Evolutionary conservation across 1,284 basidiomycete species (phyloP).

Genomic region (Hymenochaete sp.): DNA sequence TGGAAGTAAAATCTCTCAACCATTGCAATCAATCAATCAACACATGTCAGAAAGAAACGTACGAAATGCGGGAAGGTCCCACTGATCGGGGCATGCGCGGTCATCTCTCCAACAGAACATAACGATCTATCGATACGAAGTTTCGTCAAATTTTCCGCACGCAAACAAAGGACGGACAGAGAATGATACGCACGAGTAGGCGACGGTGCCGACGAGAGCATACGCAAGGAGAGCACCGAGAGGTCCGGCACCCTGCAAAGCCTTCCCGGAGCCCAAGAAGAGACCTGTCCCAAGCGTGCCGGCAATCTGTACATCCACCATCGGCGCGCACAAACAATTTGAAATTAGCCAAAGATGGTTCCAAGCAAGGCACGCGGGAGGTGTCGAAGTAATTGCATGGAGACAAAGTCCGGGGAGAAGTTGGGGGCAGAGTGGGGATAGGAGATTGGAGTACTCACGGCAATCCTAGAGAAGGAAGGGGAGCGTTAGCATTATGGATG

Average conservation of each 20-base stretch:
- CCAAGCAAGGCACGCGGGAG: background rate
- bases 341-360: slow-evolving; percentile 1
- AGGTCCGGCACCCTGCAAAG: slow-evolving; percentile 47
- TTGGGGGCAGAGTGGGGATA: no score
- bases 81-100: slow-evolving; percentile 60
- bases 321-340: background rate
- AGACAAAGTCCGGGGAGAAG: background rate
- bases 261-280: slow-evolving; percentile 71
- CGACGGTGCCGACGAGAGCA: slow-evolving; percentile 49
- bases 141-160: background rate
- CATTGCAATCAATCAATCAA: no score
- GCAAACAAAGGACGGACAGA: background rate
- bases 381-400: slow-evolving; percentile 3
- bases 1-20: no score
- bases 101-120: slow-evolving; percentile 64
- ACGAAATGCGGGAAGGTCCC: slow-evolving; percentile 69
- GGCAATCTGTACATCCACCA: slow-evolving; percentile 41
- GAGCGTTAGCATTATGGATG: slow-evolving; percentile 5
- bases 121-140: slow-evolving; percentile 35
- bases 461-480: slow-evolving; percentile 38
- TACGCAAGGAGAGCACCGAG: slow-evolving; percentile 56
- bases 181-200: slow-evolving; percentile 43
- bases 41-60: no score
- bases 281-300: slow-evolving; percentile 72
- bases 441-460: slow-evolving; percentile 42